Evolutionary conservation across 306 rosid species (phyloP).

Genomic region (Oxytropis ochrocephala): DNA sequence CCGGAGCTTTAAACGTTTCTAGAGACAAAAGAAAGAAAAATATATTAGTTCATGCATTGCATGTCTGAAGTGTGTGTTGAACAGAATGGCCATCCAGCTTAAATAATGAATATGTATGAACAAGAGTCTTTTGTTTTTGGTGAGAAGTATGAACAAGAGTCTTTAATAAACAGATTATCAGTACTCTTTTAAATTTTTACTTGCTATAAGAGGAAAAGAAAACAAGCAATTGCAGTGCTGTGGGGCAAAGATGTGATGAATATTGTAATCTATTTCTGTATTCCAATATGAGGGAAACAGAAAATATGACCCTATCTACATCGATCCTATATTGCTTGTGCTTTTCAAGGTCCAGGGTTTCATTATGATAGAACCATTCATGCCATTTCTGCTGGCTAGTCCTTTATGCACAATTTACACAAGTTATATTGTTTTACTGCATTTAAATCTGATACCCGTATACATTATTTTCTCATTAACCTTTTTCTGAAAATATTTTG

Average conservation of each 20-base stretch:
- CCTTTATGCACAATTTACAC: no score
- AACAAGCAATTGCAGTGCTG: neutral
- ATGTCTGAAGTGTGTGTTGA: neutral
- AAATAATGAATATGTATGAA: neutral
- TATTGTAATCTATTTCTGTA: neutral
- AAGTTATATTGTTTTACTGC: no score
- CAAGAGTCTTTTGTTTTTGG: neutral
- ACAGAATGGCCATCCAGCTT: constrained; percentile 8
- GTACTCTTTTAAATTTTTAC: neutral
- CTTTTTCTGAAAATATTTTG: neutral
- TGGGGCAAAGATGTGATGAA: neutral
- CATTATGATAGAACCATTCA: no score
- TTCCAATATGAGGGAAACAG: neutral
- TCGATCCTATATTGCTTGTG: neutral
- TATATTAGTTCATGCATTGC: constrained; percentile 14
- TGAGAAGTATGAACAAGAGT: neutral
- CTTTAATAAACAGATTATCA: neutral
- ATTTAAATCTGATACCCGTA: no score
- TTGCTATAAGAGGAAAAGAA: neutral
- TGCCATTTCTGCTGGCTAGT: no score
- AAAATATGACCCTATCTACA: neutral
- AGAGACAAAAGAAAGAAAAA: constrained; percentile 16
- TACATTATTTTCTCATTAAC: neutral
- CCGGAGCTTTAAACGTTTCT: constrained; percentile 79
- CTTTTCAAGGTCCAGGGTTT: neutral